Percentiles rank a stretch among this genome's conserved stretches.
phyloP scores from a whole-genome alignment of 2,329 filamentous ascomycete genomes.

The Huntiella savannae region DNA sequence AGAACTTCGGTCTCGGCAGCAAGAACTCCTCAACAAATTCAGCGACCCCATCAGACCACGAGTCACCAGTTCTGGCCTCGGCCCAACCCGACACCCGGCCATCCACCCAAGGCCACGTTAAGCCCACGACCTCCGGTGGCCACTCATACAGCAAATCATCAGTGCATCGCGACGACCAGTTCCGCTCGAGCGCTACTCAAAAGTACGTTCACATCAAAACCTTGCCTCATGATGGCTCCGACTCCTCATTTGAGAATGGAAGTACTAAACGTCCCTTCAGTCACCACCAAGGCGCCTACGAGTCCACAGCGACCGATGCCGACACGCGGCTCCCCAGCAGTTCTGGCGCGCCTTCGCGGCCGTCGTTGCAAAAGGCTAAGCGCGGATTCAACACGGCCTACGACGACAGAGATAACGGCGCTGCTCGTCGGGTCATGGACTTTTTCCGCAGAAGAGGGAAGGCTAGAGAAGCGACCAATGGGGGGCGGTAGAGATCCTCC shows the following conservation, averaged over 20 bases:
- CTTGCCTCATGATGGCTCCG: slow-evolving; percentile 31
- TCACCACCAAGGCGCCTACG: slow-evolving; percentile 26
- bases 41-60: slow-evolving; percentile 26
- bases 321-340: slow-evolving; percentile 20
- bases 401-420: slow-evolving; percentile 57
- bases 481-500: slow-evolving; percentile 10
- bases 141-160: slow-evolving; percentile 1
- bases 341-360: slow-evolving; percentile 18
- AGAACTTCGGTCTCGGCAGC: slow-evolving; percentile 41
- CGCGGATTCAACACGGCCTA: slow-evolving; percentile 70
- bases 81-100: slow-evolving; percentile 21
- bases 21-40: slow-evolving; percentile 19
- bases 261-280: slow-evolving; percentile 13
- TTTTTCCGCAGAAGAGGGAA: slow-evolving; percentile 82
- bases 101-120: slow-evolving; percentile 1
- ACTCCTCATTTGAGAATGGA: slow-evolving; percentile 30
- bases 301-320: slow-evolving; percentile 24
- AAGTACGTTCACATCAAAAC: slow-evolving; percentile 26
- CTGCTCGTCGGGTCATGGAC: slow-evolving; percentile 89
- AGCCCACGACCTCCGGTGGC: slow-evolving; percentile 10
- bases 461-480: slow-evolving; percentile 22
- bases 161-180: slow-evolving; percentile 1
- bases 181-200: slow-evolving; percentile 21
- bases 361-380: slow-evolving; percentile 66
- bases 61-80: slow-evolving; percentile 33